phyloP scores from a whole-genome alignment of 495 filamentous ascomycete genomes.

The Penicillium coprophilum region DNA sequence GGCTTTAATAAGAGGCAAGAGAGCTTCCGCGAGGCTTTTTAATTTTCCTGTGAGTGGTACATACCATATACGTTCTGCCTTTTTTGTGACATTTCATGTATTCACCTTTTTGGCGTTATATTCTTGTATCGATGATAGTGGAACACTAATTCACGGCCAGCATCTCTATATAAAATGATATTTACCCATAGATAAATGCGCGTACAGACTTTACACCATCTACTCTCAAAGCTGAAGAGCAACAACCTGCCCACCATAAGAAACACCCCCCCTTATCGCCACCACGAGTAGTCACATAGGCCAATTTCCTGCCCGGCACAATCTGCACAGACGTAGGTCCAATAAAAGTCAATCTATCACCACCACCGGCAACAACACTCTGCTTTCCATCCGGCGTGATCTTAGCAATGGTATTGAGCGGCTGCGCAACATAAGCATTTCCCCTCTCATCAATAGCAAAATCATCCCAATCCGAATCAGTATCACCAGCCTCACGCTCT shows the following conservation, averaged over 20 bases:
- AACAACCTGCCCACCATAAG: conserved; percentile 21
- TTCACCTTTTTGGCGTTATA: too few species aligned
- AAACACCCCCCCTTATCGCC: conserved; percentile 6
- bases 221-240: background rate
- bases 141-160: too few species aligned
- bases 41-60: too few species aligned
- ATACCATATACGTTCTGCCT: too few species aligned
- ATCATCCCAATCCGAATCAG: conserved; percentile 31
- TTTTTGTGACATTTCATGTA: too few species aligned
- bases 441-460: conserved; percentile 32
- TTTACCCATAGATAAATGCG: too few species aligned
- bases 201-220: background rate
- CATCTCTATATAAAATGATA: too few species aligned
- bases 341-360: conserved; percentile 14
- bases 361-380: conserved; percentile 28
- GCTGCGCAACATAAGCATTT: conserved; percentile 29
- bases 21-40: too few species aligned
- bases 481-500: conserved; percentile 1
- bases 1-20: too few species aligned
- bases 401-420: conserved; percentile 25
- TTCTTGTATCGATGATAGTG: too few species aligned
- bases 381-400: conserved; percentile 23
- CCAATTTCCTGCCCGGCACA: conserved; percentile 14
- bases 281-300: conserved; percentile 23
- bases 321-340: conserved; percentile 33